Base-by-base conservation (phyloP, 2,329 filamentous ascomycete species). In the Cladosporium sp. region DNA sequence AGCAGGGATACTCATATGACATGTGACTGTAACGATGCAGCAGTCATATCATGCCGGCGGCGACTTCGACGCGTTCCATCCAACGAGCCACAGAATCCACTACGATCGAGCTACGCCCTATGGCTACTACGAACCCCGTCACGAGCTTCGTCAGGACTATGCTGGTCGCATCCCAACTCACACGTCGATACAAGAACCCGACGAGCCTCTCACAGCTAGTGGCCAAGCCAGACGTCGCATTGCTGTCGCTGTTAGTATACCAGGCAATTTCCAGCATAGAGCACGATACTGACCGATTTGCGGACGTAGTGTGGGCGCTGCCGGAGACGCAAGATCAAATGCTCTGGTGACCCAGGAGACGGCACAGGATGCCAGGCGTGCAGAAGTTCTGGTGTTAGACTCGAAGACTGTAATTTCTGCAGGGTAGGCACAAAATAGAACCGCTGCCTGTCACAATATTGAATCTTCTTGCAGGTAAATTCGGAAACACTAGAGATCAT, bases 251-350 rank as follows among this genome's bases (percentile, higher is more conserved):
- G 81, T 82, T 74, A 63, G 67, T 65, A 9, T 25, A 58, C 68
- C 55, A 22, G 30, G n/a, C 34, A 65, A n/a, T 45, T 36, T 19
- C 40, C 11, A 19, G 25, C 9, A 42, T 5, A 19, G n/a, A 12
- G 2, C 7, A 34, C 30, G 30, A 34, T 34, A 8, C 30, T 34
- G 57, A 17, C 17, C 37, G 60, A 67, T 58, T 60, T 57, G 34
- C 54, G n/a, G 34, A 19, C 45, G 5, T 64, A 97, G 93, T 97
- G 93, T 73, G 85, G 86, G 37, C 86, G 93, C 65, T 97, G 93
- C 75, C 86, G 93, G 61, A 92, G 93, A 76, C 85, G 93, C 60
- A 97, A 97, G 80, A 97, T 97, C 67, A 88, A 90, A 66, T 97
- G 93, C 77, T 96, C 89, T 69, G 93, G 93, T 43, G 91, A 96